phyloP scores from a whole-genome alignment of 129 eudicot species.

The Artemisia argyi region DNA sequence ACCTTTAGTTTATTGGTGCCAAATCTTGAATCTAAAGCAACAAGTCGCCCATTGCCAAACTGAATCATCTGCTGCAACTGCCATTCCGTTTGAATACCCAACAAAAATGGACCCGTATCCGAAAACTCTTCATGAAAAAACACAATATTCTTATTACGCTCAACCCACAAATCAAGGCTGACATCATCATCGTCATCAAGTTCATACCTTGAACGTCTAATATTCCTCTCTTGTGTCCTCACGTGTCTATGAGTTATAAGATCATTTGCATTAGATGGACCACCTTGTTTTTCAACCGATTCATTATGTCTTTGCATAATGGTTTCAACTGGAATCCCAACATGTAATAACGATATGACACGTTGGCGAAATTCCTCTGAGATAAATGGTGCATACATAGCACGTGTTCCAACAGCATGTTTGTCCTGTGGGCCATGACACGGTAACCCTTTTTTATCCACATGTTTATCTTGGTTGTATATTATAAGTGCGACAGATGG shows the following conservation, averaged over 20 bases:
- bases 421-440: constrained; percentile 91
- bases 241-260: constrained; percentile 76
- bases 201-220: constrained; percentile 59
- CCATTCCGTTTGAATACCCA: constrained; percentile 88
- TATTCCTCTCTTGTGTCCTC: constrained; percentile 78
- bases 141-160: constrained; percentile 47
- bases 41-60: constrained; percentile 66
- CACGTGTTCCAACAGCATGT: constrained; percentile 79
- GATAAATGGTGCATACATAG: constrained; percentile 83
- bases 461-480: constrained; percentile 74
- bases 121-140: constrained; percentile 74
- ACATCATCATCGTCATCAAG: constrained; percentile 73
- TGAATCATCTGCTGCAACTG: constrained; percentile 88
- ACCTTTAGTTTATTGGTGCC: constrained; percentile 80
- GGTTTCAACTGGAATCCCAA: constrained; percentile 85
- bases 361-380: constrained; percentile 89
- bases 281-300: constrained; percentile 80
- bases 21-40: constrained; percentile 71
- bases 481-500: constrained; percentile 75
- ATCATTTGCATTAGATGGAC: constrained; percentile 69
- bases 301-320: constrained; percentile 92
- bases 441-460: constrained; percentile 71
- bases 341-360: constrained; percentile 62
- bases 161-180: constrained; percentile 74
- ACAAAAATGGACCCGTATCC: constrained; percentile 54